Conservation (phyloP, 495 filamentous ascomycete genomes). For the Trichoderma gamsii region DNA sequence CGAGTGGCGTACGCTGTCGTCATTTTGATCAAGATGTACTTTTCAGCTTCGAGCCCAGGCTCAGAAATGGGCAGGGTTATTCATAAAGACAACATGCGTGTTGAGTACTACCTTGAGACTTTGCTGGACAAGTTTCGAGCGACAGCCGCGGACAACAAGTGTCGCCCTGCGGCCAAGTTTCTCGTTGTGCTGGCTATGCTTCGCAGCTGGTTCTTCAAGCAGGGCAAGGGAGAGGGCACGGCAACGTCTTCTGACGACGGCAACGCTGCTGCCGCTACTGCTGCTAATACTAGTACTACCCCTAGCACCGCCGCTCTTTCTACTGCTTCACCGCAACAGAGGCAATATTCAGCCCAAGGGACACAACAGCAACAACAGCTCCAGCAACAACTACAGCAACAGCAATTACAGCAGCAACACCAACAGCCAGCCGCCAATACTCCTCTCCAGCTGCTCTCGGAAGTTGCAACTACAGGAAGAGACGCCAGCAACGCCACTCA, state of each 20-base stretch:
- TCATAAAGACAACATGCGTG: conserved; percentile 62
- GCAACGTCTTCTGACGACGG: conserved; percentile 1
- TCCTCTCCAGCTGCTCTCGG: conserved; percentile 60
- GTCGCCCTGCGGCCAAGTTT: conserved; percentile 69
- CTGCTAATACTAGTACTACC: too few relatives aligned
- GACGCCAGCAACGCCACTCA: conserved; percentile 10
- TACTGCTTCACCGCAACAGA: conserved; percentile 6
- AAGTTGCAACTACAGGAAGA: conserved; percentile 39
- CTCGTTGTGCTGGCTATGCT: conserved; percentile 68
- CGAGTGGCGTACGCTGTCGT: conserved; percentile 73
- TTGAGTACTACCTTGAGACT: conserved; percentile 66
- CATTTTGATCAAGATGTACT: conserved; percentile 84
- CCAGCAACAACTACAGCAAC: conserved; percentile 17
- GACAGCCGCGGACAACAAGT: conserved; percentile 57
- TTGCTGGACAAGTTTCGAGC: conserved; percentile 61
- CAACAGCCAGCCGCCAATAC: conserved; percentile 37
- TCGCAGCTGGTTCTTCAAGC: conserved; percentile 60
- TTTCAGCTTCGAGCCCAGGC: conserved; percentile 60
- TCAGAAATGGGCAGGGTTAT: conserved; percentile 72
- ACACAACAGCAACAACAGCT: conserved; percentile 16
- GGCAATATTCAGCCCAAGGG: conserved; percentile 4
- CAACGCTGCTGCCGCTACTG: neutral
- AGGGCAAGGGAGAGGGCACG: conserved; percentile 23
- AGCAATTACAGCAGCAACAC: conserved; percentile 23
- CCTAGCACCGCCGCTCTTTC: neutral